A percentile compares a stretch with the other conserved stretches of the same genome.
phyloP scores from a whole-genome alignment of 306 rosid species.

The Geum urbanum region DNA sequence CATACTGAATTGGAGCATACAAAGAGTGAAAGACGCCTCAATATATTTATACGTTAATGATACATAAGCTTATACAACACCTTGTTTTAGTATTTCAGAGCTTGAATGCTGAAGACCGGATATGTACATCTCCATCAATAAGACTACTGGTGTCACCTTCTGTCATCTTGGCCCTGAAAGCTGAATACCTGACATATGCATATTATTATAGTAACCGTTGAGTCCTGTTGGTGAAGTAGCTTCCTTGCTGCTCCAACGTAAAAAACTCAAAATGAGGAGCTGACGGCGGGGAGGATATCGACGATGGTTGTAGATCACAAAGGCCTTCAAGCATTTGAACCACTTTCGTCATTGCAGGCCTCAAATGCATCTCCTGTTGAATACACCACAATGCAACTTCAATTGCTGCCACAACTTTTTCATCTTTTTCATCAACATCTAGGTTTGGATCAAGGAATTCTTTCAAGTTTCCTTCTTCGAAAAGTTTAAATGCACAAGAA shows the following conservation, averaged over 20 bases:
- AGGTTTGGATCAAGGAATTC: conserved; percentile 48
- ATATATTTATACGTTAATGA: background rate
- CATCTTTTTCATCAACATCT: conserved; percentile 43
- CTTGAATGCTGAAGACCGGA: background rate
- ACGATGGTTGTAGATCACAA: conserved; percentile 6
- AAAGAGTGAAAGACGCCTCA: background rate
- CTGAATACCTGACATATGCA: conserved; percentile 22
- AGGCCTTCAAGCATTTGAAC: conserved; percentile 39
- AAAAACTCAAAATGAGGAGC: conserved; percentile 12
- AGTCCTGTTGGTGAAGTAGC: conserved; percentile 10
- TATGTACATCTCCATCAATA: background rate
- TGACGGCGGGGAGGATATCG: conserved; percentile 9
- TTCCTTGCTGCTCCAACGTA: conserved; percentile 24
- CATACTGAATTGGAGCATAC: background rate
- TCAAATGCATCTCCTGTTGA: conserved; percentile 29
- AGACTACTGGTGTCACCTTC: background rate
- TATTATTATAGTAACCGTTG: conserved; percentile 15
- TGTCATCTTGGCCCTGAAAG: conserved; percentile 36
- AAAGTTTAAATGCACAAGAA: conserved; percentile 23
- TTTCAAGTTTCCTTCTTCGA: conserved; percentile 45
- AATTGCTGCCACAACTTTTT: conserved; percentile 23
- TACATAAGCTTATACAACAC: background rate
- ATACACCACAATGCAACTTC: conserved; percentile 37
- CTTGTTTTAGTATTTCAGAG: background rate
- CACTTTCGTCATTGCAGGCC: conserved; percentile 42